phyloP scores from a whole-genome alignment of 2,329 filamentous ascomycete genomes.

The Microthyrium microscopicum region DNA sequence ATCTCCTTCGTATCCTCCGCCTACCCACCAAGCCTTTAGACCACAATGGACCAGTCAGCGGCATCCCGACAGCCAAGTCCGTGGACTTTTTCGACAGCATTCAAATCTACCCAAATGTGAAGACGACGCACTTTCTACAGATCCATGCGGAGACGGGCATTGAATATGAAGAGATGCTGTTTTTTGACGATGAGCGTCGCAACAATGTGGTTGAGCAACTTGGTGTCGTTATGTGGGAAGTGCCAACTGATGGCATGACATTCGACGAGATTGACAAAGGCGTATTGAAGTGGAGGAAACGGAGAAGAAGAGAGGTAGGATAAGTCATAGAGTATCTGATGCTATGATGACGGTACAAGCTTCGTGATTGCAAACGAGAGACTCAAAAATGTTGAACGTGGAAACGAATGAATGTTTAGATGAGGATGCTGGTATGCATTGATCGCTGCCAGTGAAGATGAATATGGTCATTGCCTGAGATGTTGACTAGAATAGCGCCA shows the following conservation, averaged over 20 bases:
- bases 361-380: too few relatives aligned
- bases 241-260: slow-evolving; percentile 63
- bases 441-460: too few relatives aligned
- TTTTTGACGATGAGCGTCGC: slow-evolving; percentile 83
- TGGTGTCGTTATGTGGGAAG: slow-evolving; percentile 71
- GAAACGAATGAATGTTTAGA: too few relatives aligned
- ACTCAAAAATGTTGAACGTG: too few relatives aligned
- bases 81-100: slow-evolving; percentile 39
- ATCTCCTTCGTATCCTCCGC: slow-evolving; percentile 63
- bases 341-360: too few relatives aligned
- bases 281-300: slow-evolving; percentile 63
- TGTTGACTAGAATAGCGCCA: too few relatives aligned
- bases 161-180: slow-evolving; percentile 70
- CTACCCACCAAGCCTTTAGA: slow-evolving; percentile 24
- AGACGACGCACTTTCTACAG: slow-evolving; percentile 69
- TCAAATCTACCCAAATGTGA: slow-evolving; percentile 56
- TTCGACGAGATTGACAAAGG: slow-evolving; percentile 65
- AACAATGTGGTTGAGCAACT: slow-evolving; percentile 69
- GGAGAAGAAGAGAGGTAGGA: slow-evolving; percentile 29
- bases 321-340: too few relatives aligned
- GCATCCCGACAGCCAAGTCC: slow-evolving; percentile 16
- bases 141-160: slow-evolving; percentile 57
- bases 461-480: too few relatives aligned
- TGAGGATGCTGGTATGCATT: too few relatives aligned
- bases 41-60: slow-evolving; percentile 11